Evolutionary conservation across 768 basidiomycete species (phyloP).

Genomic region (Tricholoma saponaceum): DNA sequence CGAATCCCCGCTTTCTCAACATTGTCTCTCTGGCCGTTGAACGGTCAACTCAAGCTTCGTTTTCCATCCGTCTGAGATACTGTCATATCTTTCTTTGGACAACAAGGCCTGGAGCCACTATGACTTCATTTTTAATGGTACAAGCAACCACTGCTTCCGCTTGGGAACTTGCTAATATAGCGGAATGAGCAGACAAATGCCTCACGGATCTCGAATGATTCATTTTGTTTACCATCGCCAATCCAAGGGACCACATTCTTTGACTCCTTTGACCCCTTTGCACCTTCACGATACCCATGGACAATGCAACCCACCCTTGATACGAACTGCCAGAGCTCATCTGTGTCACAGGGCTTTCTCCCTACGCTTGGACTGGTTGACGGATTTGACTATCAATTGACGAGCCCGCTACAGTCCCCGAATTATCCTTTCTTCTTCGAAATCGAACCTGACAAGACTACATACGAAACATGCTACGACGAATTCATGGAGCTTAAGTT

Average conservation of each 20-base stretch:
- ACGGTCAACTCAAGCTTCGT: constrained; percentile 7
- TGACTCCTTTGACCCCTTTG: constrained; percentile 9
- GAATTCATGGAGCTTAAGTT: constrained; percentile 16
- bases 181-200: constrained; percentile 7
- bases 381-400: constrained; percentile 7
- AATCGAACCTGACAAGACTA: constrained; percentile 11
- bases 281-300: constrained; percentile 7
- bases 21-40: constrained; percentile 15
- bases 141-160: not conserved
- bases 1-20: not conserved
- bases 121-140: constrained; percentile 13
- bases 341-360: not conserved
- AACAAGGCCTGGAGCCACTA: constrained; percentile 12
- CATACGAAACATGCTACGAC: constrained; percentile 10
- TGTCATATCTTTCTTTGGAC: constrained; percentile 4
- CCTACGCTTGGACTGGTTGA: constrained; percentile 8
- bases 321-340: not conserved
- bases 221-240: constrained; percentile 5
- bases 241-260: constrained; percentile 13
- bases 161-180: not conserved
- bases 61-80: constrained; percentile 1
- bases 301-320: not conserved
- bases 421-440: constrained; percentile 11
- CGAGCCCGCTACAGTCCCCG: constrained; percentile 9
- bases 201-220: constrained; percentile 9